Base-by-base conservation (phyloP, 2,329 filamentous ascomycete species). In the Endothia cerciana region DNA sequence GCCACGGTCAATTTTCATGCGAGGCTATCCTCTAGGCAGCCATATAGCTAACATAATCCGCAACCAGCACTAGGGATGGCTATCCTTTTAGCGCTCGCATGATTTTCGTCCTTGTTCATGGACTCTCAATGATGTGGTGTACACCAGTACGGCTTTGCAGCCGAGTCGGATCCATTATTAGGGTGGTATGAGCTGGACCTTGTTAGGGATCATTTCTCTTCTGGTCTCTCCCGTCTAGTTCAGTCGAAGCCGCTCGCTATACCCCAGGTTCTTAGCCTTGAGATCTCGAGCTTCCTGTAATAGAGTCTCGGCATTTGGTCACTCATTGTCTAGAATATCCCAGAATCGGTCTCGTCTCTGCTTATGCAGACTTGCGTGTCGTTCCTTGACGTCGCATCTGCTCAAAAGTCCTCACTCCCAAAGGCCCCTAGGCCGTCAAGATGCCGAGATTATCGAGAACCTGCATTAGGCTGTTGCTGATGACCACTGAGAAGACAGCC, bases 361-460 rank as follows among this genome's bases (percentile, higher is more conserved):
- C 43, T 22, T 47, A 4, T 11, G 43, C 22, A 22, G 7, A 25
- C 4, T n/a, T n/a, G 8, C 4, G 7, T 47, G 19, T 47, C 43
- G 22, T 19, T 15, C 47, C 11, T 51, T 17, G 25, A 11, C 11
- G 25, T 22, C 28, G 11, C 25, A 15, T 15, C 7, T 51, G 22
- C 4, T 51, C 47, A 25, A 25, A 30, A 13, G 28, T 28, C n/a
- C 11, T 17, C 28, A 13, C 25, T 25, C 28, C 22, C 22, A 25
- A 51, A 28, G 47, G 47, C 4, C 1, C 22, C 47, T 22, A 22
- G 25, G 13, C 47, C 47, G 47, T 30, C 22, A 28, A 8, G 5
- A 51, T 51, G 25, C 47, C 25, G 47, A 51, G 22, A 51, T 51
- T 51, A 51, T 51, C 22, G 47, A 51, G 47, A 51, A 30, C 22